phyloP scores from a whole-genome alignment of 192 early-diverging fungal genomes.

The Umbelopsis sp. region DNA sequence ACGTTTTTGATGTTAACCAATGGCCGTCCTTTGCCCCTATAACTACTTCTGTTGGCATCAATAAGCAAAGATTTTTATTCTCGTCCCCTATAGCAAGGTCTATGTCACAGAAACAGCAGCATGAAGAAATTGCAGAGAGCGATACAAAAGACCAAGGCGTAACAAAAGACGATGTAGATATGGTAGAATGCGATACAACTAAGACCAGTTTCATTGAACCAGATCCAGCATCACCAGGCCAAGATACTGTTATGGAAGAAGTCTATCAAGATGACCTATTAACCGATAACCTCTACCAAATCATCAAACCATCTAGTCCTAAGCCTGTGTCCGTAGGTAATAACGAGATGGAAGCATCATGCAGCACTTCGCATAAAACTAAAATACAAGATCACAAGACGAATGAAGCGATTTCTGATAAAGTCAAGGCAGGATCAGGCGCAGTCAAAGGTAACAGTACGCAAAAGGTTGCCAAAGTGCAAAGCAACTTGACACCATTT shows the following conservation, averaged over 20 bases:
- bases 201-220: not conserved
- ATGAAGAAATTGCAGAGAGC: not conserved
- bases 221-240: not conserved
- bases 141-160: not conserved
- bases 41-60: not conserved
- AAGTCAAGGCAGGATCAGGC: not conserved
- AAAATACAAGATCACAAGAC: not conserved
- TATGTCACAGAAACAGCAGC: not conserved
- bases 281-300: too few relatives aligned
- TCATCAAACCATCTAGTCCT: not conserved
- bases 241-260: not conserved
- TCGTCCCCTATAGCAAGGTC: not conserved
- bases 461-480: not conserved
- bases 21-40: conserved; percentile 1
- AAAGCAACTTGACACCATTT: not conserved
- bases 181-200: not conserved
- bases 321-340: not conserved
- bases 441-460: not conserved
- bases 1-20: conserved; percentile 3
- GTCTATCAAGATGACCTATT: not conserved
- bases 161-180: not conserved
- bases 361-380: not conserved
- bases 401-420: not conserved
- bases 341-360: not conserved
- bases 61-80: not conserved